Evolutionary conservation across 768 basidiomycete genomes (phyloP).

Genomic region (Calocera viscosa): DNA sequence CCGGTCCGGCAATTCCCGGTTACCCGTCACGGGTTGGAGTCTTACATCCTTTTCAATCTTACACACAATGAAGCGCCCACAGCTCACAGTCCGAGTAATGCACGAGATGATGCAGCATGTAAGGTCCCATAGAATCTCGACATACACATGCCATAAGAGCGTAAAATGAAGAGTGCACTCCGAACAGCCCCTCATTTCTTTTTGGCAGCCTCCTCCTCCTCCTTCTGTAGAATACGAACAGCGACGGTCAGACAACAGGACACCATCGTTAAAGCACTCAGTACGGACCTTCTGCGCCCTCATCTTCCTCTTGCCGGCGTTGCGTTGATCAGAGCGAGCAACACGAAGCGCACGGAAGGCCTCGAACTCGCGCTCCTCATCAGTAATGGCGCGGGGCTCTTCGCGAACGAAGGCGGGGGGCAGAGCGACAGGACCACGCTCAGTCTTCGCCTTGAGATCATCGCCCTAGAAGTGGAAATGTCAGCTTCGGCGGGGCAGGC

Average conservation of each 20-base stretch:
- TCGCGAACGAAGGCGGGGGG: constrained; percentile 59
- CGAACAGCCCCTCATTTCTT: constrained; percentile 54
- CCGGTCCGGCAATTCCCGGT: too few relatives aligned
- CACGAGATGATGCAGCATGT: background rate
- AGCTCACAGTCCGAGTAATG: background rate
- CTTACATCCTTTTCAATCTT: too few relatives aligned
- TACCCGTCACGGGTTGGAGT: too few relatives aligned
- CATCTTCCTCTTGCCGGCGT: constrained; percentile 78
- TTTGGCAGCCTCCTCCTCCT: constrained; percentile 85
- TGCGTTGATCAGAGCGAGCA: constrained; percentile 66
- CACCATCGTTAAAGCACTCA: background rate
- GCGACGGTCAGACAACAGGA: constrained; percentile 17
- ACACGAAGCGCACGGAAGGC: constrained; percentile 82
- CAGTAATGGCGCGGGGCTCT: constrained; percentile 82
- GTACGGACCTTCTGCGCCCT: constrained; percentile 67
- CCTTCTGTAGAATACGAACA: constrained; percentile 42
- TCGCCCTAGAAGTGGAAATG: constrained; percentile 44
- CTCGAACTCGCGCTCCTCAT: constrained; percentile 75
- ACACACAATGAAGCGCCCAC: background rate
- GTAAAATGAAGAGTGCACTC: background rate
- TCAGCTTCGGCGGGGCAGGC: constrained; percentile 13
- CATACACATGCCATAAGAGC: background rate
- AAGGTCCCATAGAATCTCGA: background rate
- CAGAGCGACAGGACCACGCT: constrained; percentile 53
- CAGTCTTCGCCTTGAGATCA: constrained; percentile 65